Evolutionary conservation across 1,139 yeast genomes (phyloP), one percentile per base, ranked within the genome.

Genomic region (Candida tetrigidarum): DNA sequence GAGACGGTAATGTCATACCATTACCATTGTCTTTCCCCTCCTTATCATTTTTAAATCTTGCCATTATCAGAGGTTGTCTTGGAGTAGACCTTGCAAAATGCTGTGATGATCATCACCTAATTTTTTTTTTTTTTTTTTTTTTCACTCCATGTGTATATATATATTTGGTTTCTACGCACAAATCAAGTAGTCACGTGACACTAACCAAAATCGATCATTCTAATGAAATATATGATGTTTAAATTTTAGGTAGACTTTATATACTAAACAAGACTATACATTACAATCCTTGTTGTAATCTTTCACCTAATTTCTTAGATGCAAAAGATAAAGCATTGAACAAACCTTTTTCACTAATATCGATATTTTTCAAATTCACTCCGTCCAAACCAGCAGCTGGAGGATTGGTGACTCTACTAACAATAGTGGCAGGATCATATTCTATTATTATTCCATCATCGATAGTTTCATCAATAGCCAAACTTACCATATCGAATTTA

Each of bases 371-470:
- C 57, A 83, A 66, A 48, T 80, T 76, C 51, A 81, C 77, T 40
- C 76, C 80, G 22, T 43, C 41, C 23, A 45, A 44, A 48, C 57
- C 62, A 35, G 64, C 54, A 29, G 64, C 52, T 28, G 97, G 97
- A 25, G 95, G 84, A 55, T 83, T 81, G 27, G 97, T 87, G 14
- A 92, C 97, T 65, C 99, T 80, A 15, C 96, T 81, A 5, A 92
- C 93, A 57, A 93, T 88, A 41, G 90, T 83, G 37, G 86, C 82
- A 3, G 96, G 84, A 59, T 93, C 98, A 34, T 91, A 86, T 66
- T 93, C 98, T 55, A 95, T 76, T 50, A 95, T 84, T 52, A 93
- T 83, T 22, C 98, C 97, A 56, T 88, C 95, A 63, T 93, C 99
- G 46, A 93, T 76, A 19, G 96, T 80, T 68, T 93, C 99, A 64